Conservation (phyloP, 148 eudicot species). For the Simmondsia chinensis region DNA sequence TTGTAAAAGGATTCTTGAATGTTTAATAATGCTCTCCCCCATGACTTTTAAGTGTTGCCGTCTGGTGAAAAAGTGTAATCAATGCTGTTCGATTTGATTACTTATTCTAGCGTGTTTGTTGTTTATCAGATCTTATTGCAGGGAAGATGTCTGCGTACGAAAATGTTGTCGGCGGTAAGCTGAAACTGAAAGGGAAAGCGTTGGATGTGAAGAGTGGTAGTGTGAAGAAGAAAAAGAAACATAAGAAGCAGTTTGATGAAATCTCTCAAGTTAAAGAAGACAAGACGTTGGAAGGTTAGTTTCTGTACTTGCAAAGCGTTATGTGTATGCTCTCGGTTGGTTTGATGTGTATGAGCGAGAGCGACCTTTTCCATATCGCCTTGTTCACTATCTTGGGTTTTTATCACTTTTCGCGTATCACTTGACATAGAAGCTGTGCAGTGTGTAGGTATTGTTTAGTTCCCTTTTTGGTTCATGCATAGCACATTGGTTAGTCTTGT, state of each 20-base stretch:
- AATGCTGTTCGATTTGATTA: too few species aligned
- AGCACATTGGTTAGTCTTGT: too few species aligned
- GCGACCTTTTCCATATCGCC: too few species aligned
- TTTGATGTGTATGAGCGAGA: conserved; percentile 3
- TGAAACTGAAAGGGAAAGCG: conserved; percentile 87
- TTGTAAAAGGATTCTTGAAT: too few species aligned
- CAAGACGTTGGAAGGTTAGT: conserved; percentile 48
- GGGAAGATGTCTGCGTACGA: conserved; percentile 67
- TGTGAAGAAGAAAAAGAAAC: conserved; percentile 75
- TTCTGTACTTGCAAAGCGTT: not conserved
- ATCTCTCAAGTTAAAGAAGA: conserved; percentile 22
- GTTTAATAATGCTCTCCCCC: too few species aligned
- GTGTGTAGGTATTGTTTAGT: too few species aligned
- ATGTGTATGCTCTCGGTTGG: not conserved
- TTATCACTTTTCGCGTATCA: too few species aligned
- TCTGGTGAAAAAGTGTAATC: too few species aligned
- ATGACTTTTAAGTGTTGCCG: too few species aligned
- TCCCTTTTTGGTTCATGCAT: too few species aligned
- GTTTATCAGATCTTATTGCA: conserved; percentile 9
- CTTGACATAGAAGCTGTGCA: too few species aligned
- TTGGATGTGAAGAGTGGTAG: conserved; percentile 70
- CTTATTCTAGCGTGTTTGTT: conserved; percentile 4
- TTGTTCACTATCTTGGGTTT: too few species aligned
- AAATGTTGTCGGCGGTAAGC: conserved; percentile 76
- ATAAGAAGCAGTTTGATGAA: conserved; percentile 40